Evolutionary conservation across 371 early-diverging fungal species (phyloP).

Genomic region (Rhizomucor miehei): DNA sequence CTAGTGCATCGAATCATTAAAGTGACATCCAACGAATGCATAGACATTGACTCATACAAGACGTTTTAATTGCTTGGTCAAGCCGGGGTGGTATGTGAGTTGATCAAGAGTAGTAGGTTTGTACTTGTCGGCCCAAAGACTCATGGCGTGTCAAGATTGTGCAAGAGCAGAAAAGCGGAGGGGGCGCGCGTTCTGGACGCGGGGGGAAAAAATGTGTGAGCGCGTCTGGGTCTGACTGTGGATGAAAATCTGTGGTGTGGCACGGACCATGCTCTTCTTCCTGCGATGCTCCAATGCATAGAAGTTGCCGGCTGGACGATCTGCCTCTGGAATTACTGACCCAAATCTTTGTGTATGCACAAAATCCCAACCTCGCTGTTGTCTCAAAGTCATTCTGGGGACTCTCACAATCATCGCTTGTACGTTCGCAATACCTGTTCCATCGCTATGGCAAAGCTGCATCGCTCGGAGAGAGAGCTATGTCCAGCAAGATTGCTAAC

Average conservation of each 20-base stretch:
- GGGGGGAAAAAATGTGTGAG: too few species aligned
- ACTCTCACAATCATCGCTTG: slow-evolving; percentile 18
- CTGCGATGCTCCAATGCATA: too few species aligned
- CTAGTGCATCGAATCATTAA: slow-evolving; percentile 48
- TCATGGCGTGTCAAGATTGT: slow-evolving; percentile 41
- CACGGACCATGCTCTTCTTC: too few species aligned
- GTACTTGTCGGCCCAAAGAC: slow-evolving; percentile 98
- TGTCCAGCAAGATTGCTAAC: slow-evolving; percentile 21
- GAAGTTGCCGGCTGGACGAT: too few species aligned
- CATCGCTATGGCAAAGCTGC: slow-evolving; percentile 27
- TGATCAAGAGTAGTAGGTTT: slow-evolving; percentile 85
- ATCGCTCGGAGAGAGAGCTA: slow-evolving; percentile 26
- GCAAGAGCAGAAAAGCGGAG: too few species aligned
- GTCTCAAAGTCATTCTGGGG: slow-evolving; percentile 20
- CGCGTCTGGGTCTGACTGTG: too few species aligned
- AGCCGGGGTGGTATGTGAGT: slow-evolving; percentile 78
- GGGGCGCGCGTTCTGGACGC: too few species aligned
- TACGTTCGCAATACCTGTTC: slow-evolving; percentile 29
- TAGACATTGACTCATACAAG: slow-evolving; percentile 62
- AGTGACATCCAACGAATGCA: too few species aligned
- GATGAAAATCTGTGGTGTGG: too few species aligned
- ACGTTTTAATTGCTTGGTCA: slow-evolving; percentile 72
- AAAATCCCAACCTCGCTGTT: slow-evolving; percentile 25
- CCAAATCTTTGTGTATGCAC: slow-evolving; percentile 33
- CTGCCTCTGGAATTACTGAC: too few species aligned